Evolutionary conservation across 768 basidiomycete genomes (phyloP).

Genomic region (Pisolithus albus): DNA sequence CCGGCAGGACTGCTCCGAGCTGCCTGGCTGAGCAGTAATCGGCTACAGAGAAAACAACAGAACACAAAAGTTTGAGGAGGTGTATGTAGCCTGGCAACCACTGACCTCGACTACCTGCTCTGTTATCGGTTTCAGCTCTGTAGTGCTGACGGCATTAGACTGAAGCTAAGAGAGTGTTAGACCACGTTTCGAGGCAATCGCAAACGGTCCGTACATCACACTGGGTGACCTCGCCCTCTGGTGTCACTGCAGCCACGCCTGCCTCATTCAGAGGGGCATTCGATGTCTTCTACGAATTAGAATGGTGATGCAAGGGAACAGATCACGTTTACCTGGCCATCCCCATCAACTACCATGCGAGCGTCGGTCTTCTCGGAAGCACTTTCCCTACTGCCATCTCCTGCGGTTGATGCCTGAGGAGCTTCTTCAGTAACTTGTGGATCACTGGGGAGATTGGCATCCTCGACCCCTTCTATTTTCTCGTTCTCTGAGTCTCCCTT

Average conservation of each 20-base stretch:
- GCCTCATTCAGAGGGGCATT: not conserved
- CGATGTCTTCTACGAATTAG: not conserved
- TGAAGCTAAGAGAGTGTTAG: constrained; percentile 19
- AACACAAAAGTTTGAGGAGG: not conserved
- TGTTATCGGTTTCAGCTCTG: constrained; percentile 18
- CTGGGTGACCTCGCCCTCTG: constrained; percentile 13
- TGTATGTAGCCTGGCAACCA: not conserved
- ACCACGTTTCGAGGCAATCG: constrained; percentile 10
- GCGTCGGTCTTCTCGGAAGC: constrained; percentile 3
- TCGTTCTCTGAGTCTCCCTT: constrained; percentile 3
- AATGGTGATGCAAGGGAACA: not conserved
- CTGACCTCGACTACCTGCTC: constrained; percentile 10
- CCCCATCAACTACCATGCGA: constrained; percentile 13
- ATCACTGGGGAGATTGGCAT: not conserved
- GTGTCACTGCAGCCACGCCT: constrained; percentile 4
- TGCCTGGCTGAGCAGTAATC: constrained; percentile 15
- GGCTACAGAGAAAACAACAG: constrained; percentile 7
- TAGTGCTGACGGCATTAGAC: constrained; percentile 23
- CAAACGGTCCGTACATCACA: constrained; percentile 19
- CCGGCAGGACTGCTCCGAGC: constrained; percentile 3
- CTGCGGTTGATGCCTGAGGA: not conserved
- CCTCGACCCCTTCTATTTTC: constrained; percentile 18
- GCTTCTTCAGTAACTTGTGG: not conserved
- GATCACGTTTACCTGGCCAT: constrained; percentile 13
- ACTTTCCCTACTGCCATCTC: not conserved